phyloP scores from a whole-genome alignment of 805 yeast species.

The Brettanomyces naardenensis region DNA sequence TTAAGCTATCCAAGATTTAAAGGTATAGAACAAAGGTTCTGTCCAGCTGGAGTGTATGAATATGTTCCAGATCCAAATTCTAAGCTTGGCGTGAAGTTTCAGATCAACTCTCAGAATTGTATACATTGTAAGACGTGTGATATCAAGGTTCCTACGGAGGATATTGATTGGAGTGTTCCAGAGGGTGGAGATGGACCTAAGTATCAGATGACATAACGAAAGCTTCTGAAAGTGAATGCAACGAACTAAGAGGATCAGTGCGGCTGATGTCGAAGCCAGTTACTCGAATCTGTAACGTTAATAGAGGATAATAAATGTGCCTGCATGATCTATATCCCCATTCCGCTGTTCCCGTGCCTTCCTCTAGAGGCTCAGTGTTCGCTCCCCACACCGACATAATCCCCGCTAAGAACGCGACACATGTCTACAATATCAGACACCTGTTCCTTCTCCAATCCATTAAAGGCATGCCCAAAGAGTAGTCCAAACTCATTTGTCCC shows the following conservation, averaged over 20 bases:
- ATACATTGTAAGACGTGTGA: slow-evolving; percentile 98
- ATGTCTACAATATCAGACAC: slow-evolving; percentile 19
- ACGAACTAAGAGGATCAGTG: no score
- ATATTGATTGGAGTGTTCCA: slow-evolving; percentile 94
- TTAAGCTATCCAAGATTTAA: slow-evolving; percentile 64
- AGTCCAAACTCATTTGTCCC: slow-evolving; percentile 10
- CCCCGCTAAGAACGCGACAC: slow-evolving; percentile 19
- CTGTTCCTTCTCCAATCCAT: slow-evolving; percentile 14
- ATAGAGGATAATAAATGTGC: no score
- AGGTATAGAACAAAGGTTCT: slow-evolving; percentile 87
- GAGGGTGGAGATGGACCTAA: slow-evolving; percentile 99
- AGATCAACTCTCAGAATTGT: slow-evolving; percentile 94
- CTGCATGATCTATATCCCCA: no score
- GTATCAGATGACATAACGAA: slow-evolving; percentile 66
- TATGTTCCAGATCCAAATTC: slow-evolving; percentile 59
- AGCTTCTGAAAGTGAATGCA: no score
- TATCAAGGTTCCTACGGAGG: slow-evolving; percentile 92
- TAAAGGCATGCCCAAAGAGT: slow-evolving; percentile 18
- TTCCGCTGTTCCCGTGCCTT: no score
- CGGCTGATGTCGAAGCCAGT: no score
- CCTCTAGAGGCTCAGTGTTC: no score
- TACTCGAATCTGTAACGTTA: no score
- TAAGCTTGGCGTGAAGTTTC: slow-evolving; percentile 67
- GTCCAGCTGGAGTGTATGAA: slow-evolving; percentile 99
- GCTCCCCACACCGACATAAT: neutral